These are phyloP conservation scores for Anthracocystis setariae DNA, from an alignment of 1,284 basidiomycete species.

Conservation along the genomic window DNA sequence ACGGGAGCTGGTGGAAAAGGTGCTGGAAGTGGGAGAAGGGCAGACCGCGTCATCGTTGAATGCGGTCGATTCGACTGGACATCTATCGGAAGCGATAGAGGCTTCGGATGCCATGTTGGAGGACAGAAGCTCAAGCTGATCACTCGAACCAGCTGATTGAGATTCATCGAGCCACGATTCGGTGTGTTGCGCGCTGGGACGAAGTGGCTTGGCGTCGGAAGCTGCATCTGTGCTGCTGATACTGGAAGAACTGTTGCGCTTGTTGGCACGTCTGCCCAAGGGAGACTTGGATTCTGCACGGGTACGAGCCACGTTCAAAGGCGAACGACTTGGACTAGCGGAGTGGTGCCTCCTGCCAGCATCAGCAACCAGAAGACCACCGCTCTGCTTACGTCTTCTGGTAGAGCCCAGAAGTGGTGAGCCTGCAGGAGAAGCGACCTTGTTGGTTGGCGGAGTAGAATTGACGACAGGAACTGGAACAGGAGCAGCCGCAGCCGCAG, in stretches of 20 bases:
- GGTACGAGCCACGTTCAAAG: conserved; percentile 7
- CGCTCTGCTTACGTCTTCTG: conserved; percentile 23
- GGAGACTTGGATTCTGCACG: conserved; percentile 26
- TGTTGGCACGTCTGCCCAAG: conserved; percentile 10
- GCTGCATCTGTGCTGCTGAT: conserved; percentile 5
- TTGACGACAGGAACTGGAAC: conserved; percentile 2
- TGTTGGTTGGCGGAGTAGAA: not conserved
- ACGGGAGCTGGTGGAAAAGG: conserved; percentile 22
- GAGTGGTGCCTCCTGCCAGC: conserved; percentile 17
- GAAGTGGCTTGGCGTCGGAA: not conserved
- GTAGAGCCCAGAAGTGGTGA: conserved; percentile 7
- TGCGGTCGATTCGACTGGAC: not conserved
- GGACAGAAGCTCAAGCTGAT: conserved; percentile 3
- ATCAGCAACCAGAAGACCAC: conserved; percentile 6
- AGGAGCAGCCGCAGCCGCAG: too few relatives aligned
- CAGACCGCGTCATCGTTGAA: conserved; percentile 4
- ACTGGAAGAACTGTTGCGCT: conserved; percentile 29
- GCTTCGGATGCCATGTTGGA: conserved; percentile 30
- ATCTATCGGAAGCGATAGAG: conserved; percentile 17
- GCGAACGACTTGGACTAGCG: conserved; percentile 31
- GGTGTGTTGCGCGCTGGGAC: not conserved
- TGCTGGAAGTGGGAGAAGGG: conserved; percentile 32
- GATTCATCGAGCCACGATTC: conserved; percentile 15
- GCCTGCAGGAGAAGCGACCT: conserved; percentile 4
- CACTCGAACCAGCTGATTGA: not conserved